Evolutionary conservation across 176 grass and related monocot species (phyloP).

Genomic region (Oryza rufipogon): DNA sequence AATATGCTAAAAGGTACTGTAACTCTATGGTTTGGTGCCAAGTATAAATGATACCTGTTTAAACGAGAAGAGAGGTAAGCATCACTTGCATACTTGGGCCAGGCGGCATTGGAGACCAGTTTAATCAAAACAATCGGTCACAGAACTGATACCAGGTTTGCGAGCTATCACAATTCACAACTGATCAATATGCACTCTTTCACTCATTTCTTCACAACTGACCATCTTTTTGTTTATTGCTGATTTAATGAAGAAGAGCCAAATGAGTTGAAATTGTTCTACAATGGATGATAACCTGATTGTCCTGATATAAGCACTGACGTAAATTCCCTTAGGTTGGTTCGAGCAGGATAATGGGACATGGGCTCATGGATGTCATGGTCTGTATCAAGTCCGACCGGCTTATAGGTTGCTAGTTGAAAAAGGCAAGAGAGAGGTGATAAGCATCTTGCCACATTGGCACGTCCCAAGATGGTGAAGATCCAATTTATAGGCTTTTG

Average conservation of each 20-base stretch:
- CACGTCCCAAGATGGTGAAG: too few relatives aligned
- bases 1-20: background rate
- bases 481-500: too few relatives aligned
- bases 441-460: too few relatives aligned
- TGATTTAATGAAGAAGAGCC: background rate
- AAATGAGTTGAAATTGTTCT: background rate
- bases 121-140: background rate
- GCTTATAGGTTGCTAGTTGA: too few relatives aligned
- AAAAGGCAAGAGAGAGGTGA: too few relatives aligned
- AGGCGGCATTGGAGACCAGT: background rate
- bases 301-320: too few relatives aligned
- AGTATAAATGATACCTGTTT: background rate
- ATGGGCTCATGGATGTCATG: too few relatives aligned
- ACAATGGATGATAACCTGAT: too few relatives aligned
- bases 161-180: background rate
- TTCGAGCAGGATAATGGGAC: too few relatives aligned
- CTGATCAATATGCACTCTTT: background rate
- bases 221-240: background rate
- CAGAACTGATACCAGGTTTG: background rate
- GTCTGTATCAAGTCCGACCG: too few relatives aligned
- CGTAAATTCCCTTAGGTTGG: too few relatives aligned
- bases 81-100: background rate
- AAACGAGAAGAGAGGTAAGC: conserved; percentile 1
- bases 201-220: background rate
- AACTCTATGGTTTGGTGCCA: background rate